These are phyloP conservation scores for Malassezia nana DNA, from an alignment of 1,284 basidiomycete species.

Conservation along the genomic window DNA sequence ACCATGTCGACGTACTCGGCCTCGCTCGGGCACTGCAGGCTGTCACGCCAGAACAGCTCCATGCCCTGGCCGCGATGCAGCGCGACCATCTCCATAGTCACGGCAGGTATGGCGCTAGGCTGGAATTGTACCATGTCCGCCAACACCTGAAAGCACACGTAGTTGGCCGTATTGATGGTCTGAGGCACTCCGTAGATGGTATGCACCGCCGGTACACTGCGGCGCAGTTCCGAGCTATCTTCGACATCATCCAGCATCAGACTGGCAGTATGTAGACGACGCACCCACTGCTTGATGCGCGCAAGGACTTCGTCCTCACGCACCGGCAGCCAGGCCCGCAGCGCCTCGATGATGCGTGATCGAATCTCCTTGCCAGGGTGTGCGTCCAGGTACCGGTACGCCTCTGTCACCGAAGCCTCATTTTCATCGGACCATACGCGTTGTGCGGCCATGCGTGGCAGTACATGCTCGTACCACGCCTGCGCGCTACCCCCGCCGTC, in stretches of 20 bases:
- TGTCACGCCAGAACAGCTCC: slow-evolving; percentile 89
- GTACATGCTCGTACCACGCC: slow-evolving; percentile 42
- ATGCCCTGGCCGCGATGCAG: slow-evolving; percentile 91
- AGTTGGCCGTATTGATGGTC: slow-evolving; percentile 95
- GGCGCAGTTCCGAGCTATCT: slow-evolving; percentile 78
- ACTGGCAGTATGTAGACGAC: slow-evolving; percentile 88
- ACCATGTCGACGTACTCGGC: slow-evolving; percentile 94
- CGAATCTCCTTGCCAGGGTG: slow-evolving; percentile 91
- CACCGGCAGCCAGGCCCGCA: slow-evolving; percentile 85
- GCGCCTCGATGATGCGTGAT: slow-evolving; percentile 76
- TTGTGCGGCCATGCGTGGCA: slow-evolving; percentile 30
- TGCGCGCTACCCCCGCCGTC: background rate
- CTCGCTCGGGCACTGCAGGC: slow-evolving; percentile 80
- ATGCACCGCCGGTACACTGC: slow-evolving; percentile 80
- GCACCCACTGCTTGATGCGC: slow-evolving; percentile 69
- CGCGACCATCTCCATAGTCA: slow-evolving; percentile 62
- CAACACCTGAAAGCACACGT: slow-evolving; percentile 70
- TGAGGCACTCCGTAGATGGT: slow-evolving; percentile 92
- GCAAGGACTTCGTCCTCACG: slow-evolving; percentile 59
- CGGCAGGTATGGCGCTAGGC: slow-evolving; percentile 55
- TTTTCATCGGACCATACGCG: slow-evolving; percentile 49
- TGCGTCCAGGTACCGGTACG: slow-evolving; percentile 73
- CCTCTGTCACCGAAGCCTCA: slow-evolving; percentile 58
- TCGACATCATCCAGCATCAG: slow-evolving; percentile 95
- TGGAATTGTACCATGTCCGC: slow-evolving; percentile 57